Conservation (phyloP, 2,329 filamentous ascomycete species). For the Acephala macrosclerotiorum region DNA sequence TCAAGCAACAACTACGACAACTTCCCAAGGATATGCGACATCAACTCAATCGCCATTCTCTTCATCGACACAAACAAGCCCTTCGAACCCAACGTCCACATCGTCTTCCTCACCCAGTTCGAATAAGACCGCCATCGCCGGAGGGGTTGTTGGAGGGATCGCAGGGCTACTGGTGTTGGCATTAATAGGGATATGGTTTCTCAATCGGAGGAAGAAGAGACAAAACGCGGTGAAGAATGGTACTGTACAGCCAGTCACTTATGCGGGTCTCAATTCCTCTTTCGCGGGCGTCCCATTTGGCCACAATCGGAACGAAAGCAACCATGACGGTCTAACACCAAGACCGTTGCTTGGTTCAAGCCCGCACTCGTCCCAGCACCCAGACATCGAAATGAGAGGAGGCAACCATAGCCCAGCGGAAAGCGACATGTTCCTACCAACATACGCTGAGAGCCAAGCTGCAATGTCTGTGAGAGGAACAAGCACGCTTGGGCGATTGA, state of each 20-base stretch:
- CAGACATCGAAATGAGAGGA: conserved; percentile 17
- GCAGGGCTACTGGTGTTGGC: conserved; percentile 28
- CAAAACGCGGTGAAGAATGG: conserved; percentile 15
- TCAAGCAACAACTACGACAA: conserved; percentile 18
- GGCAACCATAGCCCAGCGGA: conserved; percentile 24
- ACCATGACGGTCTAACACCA: conserved; percentile 18
- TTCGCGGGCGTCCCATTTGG: conserved; percentile 35
- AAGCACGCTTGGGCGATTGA: background rate
- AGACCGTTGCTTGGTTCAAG: conserved; percentile 14
- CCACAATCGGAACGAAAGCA: conserved; percentile 11
- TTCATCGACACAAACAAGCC: conserved; percentile 24
- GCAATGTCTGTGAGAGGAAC: background rate
- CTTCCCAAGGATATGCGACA: background rate
- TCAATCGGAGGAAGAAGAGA: conserved; percentile 28
- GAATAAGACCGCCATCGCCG: conserved; percentile 30
- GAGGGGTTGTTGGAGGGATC: conserved; percentile 32
- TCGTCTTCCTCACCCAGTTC: conserved; percentile 16
- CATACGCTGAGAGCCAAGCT: conserved; percentile 17
- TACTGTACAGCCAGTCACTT: conserved; percentile 28
- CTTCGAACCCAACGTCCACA: conserved; percentile 22
- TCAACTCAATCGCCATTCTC: conserved; percentile 11
- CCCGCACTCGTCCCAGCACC: conserved; percentile 14
- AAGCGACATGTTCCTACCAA: conserved; percentile 23
- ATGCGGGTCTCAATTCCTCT: conserved; percentile 31
- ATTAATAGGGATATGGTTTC: conserved; percentile 28